A percentile compares a stretch with the other conserved stretches of the same genome.
Conservation (phyloP, 805 yeast species). For the Candida tallmaniae region DNA sequence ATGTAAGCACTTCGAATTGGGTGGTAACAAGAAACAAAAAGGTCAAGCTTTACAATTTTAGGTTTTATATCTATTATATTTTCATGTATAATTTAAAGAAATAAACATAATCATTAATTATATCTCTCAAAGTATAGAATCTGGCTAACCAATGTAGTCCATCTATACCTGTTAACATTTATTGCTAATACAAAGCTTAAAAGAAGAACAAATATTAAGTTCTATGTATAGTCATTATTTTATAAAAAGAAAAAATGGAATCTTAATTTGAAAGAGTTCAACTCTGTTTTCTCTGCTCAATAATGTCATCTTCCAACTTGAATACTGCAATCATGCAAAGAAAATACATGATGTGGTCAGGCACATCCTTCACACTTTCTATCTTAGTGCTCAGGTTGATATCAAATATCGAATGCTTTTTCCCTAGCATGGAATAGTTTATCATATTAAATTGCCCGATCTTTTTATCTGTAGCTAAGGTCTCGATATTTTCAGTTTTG, state of each 20-base stretch:
- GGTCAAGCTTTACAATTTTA: slow-evolving; percentile 99
- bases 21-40: slow-evolving; percentile 99
- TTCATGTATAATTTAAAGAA: slow-evolving; percentile 3
- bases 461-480: background rate
- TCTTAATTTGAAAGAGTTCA: too few relatives aligned
- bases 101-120: slow-evolving; percentile 1
- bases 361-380: background rate
- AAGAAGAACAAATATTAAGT: too few relatives aligned
- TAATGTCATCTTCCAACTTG: background rate
- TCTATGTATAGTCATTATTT: too few relatives aligned
- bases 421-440: background rate
- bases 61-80: slow-evolving; percentile 21
- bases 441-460: background rate
- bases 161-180: too few relatives aligned
- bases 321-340: background rate
- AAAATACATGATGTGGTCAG: background rate
- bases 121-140: too few relatives aligned
- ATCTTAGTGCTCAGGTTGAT: background rate
- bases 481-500: background rate
- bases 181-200: too few relatives aligned
- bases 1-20: slow-evolving; percentile 99
- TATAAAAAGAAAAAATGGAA: too few relatives aligned
- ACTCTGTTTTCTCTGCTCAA: too few relatives aligned
- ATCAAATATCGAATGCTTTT: background rate
- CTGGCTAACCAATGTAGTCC: too few relatives aligned